These are phyloP conservation scores for Yarrowia sp. DNA, from an alignment of 805 yeast species.

Conservation along the genomic window DNA sequence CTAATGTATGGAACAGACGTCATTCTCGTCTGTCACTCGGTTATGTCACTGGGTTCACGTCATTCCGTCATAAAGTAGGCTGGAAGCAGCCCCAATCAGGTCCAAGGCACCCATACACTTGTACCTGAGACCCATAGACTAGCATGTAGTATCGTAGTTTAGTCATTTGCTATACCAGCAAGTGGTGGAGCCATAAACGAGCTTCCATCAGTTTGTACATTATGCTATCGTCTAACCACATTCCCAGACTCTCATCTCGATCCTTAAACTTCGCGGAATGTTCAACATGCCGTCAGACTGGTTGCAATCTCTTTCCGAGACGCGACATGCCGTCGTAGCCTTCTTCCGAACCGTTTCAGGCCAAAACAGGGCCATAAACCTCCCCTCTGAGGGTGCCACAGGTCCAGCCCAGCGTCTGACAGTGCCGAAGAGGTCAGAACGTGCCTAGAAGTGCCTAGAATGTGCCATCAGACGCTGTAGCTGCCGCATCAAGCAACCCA, in stretches of 20 bases:
- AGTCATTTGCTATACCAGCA: no score
- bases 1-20: background rate
- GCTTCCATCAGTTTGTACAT: no score
- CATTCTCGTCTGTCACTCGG: no score
- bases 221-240: no score
- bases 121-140: conserved; percentile 7
- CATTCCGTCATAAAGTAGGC: conserved; percentile 4
- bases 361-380: background rate
- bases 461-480: no score
- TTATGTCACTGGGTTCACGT: background rate
- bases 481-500: no score
- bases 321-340: background rate
- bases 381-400: background rate
- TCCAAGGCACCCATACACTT: conserved; percentile 15
- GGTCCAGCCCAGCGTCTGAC: background rate
- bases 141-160: background rate
- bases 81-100: background rate
- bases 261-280: background rate
- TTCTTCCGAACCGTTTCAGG: background rate
- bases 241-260: background rate
- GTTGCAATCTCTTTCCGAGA: background rate
- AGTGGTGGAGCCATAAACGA: no score
- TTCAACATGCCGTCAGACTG: background rate
- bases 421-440: no score
- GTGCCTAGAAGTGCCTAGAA: no score